A percentile compares a stretch with the other conserved stretches of the same genome.
Conservation (phyloP, 2,329 filamentous ascomycete species). For the Beauveria varroae region DNA sequence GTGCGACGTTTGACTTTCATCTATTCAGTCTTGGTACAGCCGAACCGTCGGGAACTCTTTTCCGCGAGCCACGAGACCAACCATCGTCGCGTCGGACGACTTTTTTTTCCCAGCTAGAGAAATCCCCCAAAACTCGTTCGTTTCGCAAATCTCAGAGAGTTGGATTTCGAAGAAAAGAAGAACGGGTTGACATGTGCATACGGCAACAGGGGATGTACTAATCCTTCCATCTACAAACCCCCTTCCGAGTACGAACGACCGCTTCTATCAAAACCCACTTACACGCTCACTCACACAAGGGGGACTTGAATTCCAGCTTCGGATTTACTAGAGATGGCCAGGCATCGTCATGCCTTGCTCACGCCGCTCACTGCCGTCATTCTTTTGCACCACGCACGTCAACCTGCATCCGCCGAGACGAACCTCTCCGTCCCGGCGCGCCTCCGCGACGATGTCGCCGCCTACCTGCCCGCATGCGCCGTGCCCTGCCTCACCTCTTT, state of each 20-base stretch:
- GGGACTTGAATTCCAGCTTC: too few species aligned
- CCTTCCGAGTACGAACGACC: neutral
- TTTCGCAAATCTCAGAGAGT: neutral
- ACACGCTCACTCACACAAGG: neutral
- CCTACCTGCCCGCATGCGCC: constrained; percentile 51
- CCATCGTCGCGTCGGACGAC: too few species aligned
- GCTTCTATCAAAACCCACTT: constrained; percentile 4
- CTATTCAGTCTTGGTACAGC: too few species aligned
- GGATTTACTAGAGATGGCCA: constrained; percentile 32
- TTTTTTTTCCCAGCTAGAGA: neutral
- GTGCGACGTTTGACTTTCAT: too few species aligned
- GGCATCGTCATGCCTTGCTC: neutral
- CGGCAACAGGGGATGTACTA: neutral
- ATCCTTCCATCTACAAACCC: neutral
- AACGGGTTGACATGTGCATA: neutral
- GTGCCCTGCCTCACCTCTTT: constrained; percentile 55
- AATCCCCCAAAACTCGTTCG: neutral
- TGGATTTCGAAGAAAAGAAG: neutral
- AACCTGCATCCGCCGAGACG: constrained; percentile 15
- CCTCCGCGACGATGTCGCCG: constrained; percentile 31
- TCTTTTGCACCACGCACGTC: constrained; percentile 8
- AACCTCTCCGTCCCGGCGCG: neutral
- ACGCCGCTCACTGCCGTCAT: constrained; percentile 1
- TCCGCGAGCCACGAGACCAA: too few species aligned
- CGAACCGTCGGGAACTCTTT: too few species aligned